Conservation (phyloP, 176 grass and related monocot species). For the Carex parvula region DNA sequence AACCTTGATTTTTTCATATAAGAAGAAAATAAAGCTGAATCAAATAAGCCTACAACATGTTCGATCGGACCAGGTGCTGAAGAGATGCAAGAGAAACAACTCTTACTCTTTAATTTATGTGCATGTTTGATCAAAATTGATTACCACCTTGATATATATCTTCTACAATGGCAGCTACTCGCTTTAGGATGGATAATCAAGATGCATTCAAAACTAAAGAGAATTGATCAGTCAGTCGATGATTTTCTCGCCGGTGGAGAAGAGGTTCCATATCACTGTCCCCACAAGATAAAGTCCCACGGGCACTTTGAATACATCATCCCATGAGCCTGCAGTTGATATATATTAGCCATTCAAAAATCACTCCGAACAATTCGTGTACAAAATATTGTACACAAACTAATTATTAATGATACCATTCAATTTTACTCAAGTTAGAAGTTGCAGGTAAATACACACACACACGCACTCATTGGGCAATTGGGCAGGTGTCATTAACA, state of each 20-base stretch:
- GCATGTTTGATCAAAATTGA: not conserved
- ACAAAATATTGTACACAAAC: not conserved
- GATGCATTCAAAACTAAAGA: not conserved
- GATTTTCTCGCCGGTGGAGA: constrained; percentile 91
- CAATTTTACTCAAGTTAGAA: not conserved
- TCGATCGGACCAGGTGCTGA: not conserved
- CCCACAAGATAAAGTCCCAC: constrained; percentile 74
- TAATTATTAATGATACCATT: not conserved
- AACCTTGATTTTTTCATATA: not conserved
- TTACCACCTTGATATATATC: not conserved
- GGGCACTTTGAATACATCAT: constrained; percentile 83
- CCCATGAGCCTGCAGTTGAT: constrained; percentile 73
- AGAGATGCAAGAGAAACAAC: constrained; percentile 3
- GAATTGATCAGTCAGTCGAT: constrained; percentile 71
- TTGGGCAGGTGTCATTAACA: not conserved
- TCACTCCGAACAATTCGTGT: not conserved
- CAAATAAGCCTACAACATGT: not conserved
- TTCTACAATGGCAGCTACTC: not conserved
- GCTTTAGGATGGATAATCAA: not conserved
- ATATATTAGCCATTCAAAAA: not conserved
- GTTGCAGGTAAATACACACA: not conserved
- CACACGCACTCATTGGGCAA: no score
- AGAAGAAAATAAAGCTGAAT: not conserved
- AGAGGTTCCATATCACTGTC: constrained; percentile 87
- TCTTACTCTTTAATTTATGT: not conserved